These are phyloP conservation scores for Misopates orontium DNA, from an alignment of 257 asterid species.

Conservation along the genomic window DNA sequence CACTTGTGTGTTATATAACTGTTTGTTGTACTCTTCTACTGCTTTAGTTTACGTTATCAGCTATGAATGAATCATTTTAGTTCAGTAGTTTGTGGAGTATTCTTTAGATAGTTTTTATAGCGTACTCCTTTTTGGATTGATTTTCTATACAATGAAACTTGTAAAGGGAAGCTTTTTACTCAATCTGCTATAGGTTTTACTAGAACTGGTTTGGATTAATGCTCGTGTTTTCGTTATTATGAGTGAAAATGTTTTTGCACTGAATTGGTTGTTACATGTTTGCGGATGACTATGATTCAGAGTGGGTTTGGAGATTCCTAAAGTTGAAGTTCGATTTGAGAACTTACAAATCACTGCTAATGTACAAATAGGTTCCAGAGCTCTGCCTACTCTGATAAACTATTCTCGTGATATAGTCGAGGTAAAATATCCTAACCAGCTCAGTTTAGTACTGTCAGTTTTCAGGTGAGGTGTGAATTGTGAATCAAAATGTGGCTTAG, in stretches of 20 bases:
- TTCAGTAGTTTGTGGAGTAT: too few relatives aligned
- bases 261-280: slow-evolving; percentile 18
- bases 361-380: slow-evolving; percentile 78
- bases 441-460: background rate
- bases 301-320: slow-evolving; percentile 71
- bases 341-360: slow-evolving; percentile 57
- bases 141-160: too few relatives aligned
- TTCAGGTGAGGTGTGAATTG: background rate
- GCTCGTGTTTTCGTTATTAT: too few relatives aligned
- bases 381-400: slow-evolving; percentile 78
- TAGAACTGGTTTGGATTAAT: background rate
- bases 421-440: slow-evolving; percentile 33
- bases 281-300: slow-evolving; percentile 25
- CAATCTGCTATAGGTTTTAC: too few relatives aligned
- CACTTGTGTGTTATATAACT: too few relatives aligned
- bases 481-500: background rate
- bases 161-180: too few relatives aligned
- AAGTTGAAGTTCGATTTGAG: slow-evolving; percentile 80
- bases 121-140: too few relatives aligned
- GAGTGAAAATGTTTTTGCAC: background rate
- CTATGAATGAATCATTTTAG: too few relatives aligned
- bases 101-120: too few relatives aligned
- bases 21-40: too few relatives aligned
- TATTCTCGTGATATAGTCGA: slow-evolving; percentile 66
- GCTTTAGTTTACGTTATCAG: too few relatives aligned